Percentiles rank a stretch among this genome's conserved stretches.
Evolutionary conservation across 2,329 filamentous ascomycete species (phyloP).

Genomic region (Calonectria pseudoreteaudii): DNA sequence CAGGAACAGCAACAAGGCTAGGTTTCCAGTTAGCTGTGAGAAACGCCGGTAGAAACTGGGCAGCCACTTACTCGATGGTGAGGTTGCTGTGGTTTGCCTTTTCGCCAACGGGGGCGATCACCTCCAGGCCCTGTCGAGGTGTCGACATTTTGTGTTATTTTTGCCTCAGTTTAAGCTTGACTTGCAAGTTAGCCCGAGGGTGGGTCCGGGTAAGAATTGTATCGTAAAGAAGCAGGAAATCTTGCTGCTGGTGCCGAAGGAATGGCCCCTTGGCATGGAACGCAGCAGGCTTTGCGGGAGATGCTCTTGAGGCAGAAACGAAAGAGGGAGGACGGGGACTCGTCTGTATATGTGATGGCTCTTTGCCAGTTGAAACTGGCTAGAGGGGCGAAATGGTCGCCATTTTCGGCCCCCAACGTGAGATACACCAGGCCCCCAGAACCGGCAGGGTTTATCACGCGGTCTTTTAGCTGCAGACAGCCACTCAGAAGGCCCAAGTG

Average conservation of each 20-base stretch:
- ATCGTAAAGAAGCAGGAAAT: not conserved
- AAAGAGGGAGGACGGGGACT: not conserved
- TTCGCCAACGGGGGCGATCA: conserved; percentile 2
- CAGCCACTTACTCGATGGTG: conserved; percentile 10
- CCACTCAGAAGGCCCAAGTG: not conserved
- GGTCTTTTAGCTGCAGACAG: conserved; percentile 5
- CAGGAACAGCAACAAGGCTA: conserved; percentile 17
- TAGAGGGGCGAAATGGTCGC: not conserved
- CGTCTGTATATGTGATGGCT: not conserved
- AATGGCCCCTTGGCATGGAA: not conserved
- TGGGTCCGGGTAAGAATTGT: too few relatives aligned
- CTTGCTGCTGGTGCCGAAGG: not conserved
- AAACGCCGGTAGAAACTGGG: not conserved
- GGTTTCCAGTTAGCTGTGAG: not conserved
- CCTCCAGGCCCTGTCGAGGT: conserved; percentile 13
- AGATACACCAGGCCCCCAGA: not conserved
- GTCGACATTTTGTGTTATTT: conserved; percentile 2
- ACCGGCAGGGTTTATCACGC: conserved; percentile 6
- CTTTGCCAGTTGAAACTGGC: not conserved
- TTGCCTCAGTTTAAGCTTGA: not conserved
- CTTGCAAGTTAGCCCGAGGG: not conserved
- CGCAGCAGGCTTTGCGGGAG: not conserved
- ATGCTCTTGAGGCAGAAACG: not conserved
- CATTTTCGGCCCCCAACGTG: conserved; percentile 11
- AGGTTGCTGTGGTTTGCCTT: conserved; percentile 5